Base-by-base conservation (phyloP, 2,329 filamentous ascomycete genomes). In the Madurella mycetomatis region DNA sequence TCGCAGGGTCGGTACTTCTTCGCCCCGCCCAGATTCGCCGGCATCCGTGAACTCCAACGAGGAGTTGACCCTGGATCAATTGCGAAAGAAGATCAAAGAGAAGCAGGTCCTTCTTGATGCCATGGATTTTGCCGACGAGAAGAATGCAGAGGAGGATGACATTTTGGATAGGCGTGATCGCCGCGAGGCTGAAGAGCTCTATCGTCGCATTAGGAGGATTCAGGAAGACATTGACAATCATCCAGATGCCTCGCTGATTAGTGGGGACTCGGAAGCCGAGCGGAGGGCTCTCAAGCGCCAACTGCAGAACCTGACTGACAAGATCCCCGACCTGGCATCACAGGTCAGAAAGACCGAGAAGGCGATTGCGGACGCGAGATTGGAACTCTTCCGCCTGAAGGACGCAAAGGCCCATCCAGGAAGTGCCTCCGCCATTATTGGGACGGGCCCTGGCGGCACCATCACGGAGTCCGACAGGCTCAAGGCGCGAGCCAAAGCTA, bases 151-250 rank as follows among this genome's bases (percentile, higher is more conserved):
- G 64, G 89, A 97, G 66, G 92, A 99, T 60, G 92, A 96, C 63
- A 85, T 88, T 16, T 81, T 97, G 42, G 94, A 99, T 68, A 84
- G 92, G 49, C 84, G 90, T 58, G 94, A 99, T 69, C 84, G 91
- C 52, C 87, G 89, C 49, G 94, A 97, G 68, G 90, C 91, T 1
- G 94, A 99, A 60, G 92, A 96, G 65, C 79, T 99, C 9, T 97
- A 96, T 73, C 87, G 90, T 48, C 88, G 94, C 45, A 92, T 99
- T 66, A 83, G 94, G 57, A 85, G 90, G 43, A 81, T 96, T 41
- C 94, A 99, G 67, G 90, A 95, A 65, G 94, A 99, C 62, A 96
- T 99, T 62, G 92, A 97, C 68, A 81, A 80, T 18, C 91, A 99
- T 68, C 92, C 94, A 1, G 89, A 94, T 70, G 83, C 89, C 19